Base-by-base conservation (phyloP, 805 yeast species). In the Cyberlindnera bimundalis region DNA sequence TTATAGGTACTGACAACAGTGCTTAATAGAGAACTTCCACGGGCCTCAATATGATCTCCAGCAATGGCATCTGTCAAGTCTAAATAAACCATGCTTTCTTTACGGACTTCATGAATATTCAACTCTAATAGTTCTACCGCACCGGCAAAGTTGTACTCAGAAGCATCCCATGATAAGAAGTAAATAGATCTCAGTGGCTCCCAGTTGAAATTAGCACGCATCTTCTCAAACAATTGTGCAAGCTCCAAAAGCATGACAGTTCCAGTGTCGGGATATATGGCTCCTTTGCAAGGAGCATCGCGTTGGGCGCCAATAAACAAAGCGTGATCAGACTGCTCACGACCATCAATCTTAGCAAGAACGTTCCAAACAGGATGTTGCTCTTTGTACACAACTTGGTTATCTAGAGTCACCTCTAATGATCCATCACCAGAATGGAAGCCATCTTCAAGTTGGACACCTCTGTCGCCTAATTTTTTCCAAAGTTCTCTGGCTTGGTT, bases 111-210 rank as follows among this genome's bases (percentile, higher is more conserved):
- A 18, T 73, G 71, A n/a, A 65, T 59, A 42, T 73, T 72, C 27
- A 69, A 65, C 50, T 83, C 85, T 6, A 81, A 70, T 73, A 90
- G 79, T 53, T 84, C 91, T 0, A 89, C 72, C n/a, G 86, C 71
- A 0, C 98, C 98, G 0, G 93, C 96, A 50, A 72, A 65, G 57
- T 89, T 89, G 54, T 83, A 88, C 46, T 81, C 79, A 0, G 84
- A 67, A 1, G 85, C 96, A 53, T 90, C 95, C 67, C 84, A 88
- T 1, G 96, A 85, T 0, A 79, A 78, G 64, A 90, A 89, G 55
- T 82, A 81, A 12, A 90, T 80, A 3, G 90, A 72, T 59, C 98
- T 74, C 29, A 88, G 61, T 0, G 98, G 97, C 33, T 70, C 67
- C 97, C 97, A 90, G 45, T 80, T 78, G 51, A 72, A 73, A 27